Base-by-base conservation (phyloP, 768 basidiomycete species). In the Lactarius akahatsu region DNA sequence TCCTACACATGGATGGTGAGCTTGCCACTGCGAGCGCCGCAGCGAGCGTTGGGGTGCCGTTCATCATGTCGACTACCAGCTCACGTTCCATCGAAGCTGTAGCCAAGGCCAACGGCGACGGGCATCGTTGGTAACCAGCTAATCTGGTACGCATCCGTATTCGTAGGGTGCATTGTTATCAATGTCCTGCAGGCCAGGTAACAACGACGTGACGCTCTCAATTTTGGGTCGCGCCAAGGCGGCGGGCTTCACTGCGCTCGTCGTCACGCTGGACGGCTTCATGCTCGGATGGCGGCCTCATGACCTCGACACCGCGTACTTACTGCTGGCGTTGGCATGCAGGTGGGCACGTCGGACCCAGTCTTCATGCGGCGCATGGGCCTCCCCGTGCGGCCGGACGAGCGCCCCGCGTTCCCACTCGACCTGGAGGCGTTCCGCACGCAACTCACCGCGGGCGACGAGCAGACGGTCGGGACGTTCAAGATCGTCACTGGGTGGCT, bases 251-350 rank as follows among this genome's bases (percentile, higher is more conserved):
- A 83, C 78, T 4, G 85, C 86, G 16, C 85, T 93, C 38, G 84
- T 93, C n/a, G 81, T 94, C 69, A 92, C 92, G 0, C 79, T 92
- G 15, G 91, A 94, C 75, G 88, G 89, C 1, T 86, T 86, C 82
- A 60, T 77, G 0, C 74, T 92, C 38, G 91, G 89, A 26, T 92
- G 88, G 89, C 85, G 90, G 2, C 89, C 89, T 4, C 86, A 88
- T n/a, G 91, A 93, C 72, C 77, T 93, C 62, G 80, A 84, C 58
- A 80, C 75, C 3, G 78, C 84, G 0, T 92, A 85, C 73, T 91
- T 72, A 69, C 71, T 0, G 85, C 88, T 65, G 88, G 89, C 6
- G 75, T 86, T 23, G 90, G 90, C 8, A 76, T 79, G 45, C 87
- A 91, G 72, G 81, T 90, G 30, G 89, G 88, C 58, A 79, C 78